Percentiles rank a stretch among this genome's conserved stretches.
Conservation (phyloP, 2,329 filamentous ascomycete genomes). For the Talaromyces funiculosus region DNA sequence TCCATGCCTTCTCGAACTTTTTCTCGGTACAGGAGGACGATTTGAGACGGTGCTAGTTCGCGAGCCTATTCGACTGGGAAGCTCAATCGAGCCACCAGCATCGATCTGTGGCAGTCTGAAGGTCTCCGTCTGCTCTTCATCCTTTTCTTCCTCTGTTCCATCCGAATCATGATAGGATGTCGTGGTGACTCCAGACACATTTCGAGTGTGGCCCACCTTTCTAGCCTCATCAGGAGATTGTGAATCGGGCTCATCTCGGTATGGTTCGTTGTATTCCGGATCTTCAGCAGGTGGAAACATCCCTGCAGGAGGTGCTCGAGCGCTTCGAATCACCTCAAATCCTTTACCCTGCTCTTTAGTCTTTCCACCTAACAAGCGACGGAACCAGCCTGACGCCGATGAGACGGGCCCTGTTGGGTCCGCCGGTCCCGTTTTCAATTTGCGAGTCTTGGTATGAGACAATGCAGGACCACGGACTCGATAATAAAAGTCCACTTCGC, state of each 20-base stretch:
- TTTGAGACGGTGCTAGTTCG: slow-evolving; percentile 46
- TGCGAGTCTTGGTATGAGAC: slow-evolving; percentile 73
- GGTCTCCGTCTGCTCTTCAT: slow-evolving; percentile 13
- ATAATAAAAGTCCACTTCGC: slow-evolving; percentile 97
- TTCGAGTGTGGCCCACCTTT: slow-evolving; percentile 21
- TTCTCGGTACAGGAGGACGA: slow-evolving; percentile 49
- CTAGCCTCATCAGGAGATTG: slow-evolving; percentile 13
- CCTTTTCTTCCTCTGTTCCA: slow-evolving; percentile 7
- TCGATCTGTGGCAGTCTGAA: slow-evolving; percentile 58
- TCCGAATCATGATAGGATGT: slow-evolving; percentile 27
- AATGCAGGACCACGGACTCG: slow-evolving; percentile 83
- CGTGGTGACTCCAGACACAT: slow-evolving; percentile 19
- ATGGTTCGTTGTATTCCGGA: slow-evolving; percentile 60
- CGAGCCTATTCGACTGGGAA: slow-evolving; percentile 60
- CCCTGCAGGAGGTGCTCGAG: slow-evolving; percentile 75
- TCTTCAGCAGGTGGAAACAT: slow-evolving; percentile 46
- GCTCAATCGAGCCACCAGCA: slow-evolving; percentile 53
- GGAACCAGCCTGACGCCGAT: slow-evolving; percentile 85
- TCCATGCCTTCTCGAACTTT: slow-evolving; percentile 59
- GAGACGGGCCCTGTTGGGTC: slow-evolving; percentile 90
- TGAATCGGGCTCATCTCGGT: slow-evolving; percentile 48
- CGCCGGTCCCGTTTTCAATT: slow-evolving; percentile 85
- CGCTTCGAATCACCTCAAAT: slow-evolving; percentile 91
- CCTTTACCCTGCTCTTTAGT: slow-evolving; percentile 93
- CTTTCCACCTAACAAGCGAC: slow-evolving; percentile 71